A percentile compares a stretch with the other conserved stretches of the same genome.
phyloP scores from a whole-genome alignment of 768 basidiomycete species.

The Asterophora lycoperdoides region DNA sequence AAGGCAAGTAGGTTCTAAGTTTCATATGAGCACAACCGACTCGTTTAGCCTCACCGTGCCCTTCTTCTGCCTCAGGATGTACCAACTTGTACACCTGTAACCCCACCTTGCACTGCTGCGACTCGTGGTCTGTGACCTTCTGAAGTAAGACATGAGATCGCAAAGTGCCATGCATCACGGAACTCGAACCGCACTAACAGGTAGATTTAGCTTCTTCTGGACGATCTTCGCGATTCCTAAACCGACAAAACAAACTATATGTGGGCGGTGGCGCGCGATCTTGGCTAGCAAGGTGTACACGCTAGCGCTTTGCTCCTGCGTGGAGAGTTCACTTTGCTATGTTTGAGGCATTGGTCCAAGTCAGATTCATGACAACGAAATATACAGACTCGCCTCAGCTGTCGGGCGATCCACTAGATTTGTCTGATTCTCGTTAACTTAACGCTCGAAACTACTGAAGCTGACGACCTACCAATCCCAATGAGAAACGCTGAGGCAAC shows the following conservation, averaged over 20 bases:
- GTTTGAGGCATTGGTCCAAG: too few species aligned
- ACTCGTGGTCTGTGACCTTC: constrained; percentile 8
- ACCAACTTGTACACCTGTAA: constrained; percentile 51
- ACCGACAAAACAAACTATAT: constrained; percentile 76
- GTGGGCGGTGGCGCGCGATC: constrained; percentile 51
- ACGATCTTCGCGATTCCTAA: constrained; percentile 50
- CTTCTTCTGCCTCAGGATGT: constrained; percentile 23
- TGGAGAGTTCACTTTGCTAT: constrained; percentile 54
- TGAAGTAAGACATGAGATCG: neutral
- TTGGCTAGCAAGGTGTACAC: constrained; percentile 61
- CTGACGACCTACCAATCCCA: constrained; percentile 56
- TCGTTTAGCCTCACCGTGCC: neutral
- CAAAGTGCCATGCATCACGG: too few species aligned
- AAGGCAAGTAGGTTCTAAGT: too few species aligned
- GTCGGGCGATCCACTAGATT: constrained; percentile 73
- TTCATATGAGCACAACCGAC: neutral
- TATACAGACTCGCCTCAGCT: constrained; percentile 36
- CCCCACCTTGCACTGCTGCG: constrained; percentile 22
- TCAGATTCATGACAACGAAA: too few species aligned
- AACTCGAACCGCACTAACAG: too few species aligned
- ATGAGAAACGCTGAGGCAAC: constrained; percentile 51
- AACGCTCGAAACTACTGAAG: neutral
- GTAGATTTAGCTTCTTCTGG: constrained; percentile 22
- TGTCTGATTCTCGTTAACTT: constrained; percentile 45
- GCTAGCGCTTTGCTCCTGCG: constrained; percentile 44